These are phyloP conservation scores for Apiotrichum gracile DNA, from an alignment of 1,284 basidiomycete species.

Conservation along the genomic window DNA sequence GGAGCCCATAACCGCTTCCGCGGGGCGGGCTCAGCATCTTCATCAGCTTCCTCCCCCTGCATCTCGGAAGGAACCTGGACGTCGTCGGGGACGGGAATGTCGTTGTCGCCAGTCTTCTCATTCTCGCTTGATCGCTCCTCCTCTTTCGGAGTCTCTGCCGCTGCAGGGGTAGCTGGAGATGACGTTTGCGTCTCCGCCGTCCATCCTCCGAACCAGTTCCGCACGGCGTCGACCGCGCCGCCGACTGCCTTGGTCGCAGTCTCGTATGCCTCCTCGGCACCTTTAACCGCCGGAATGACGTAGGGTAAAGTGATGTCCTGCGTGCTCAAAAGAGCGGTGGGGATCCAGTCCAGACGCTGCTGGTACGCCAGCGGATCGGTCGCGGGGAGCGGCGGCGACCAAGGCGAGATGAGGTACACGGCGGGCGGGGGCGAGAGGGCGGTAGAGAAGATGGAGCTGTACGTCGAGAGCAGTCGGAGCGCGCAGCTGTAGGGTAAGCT, in stretches of 20 bases:
- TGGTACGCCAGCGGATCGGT: constrained; percentile 34
- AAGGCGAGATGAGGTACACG: constrained; percentile 39
- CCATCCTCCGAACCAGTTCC: constrained; percentile 10
- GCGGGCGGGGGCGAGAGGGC: constrained; percentile 27
- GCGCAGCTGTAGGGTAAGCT: constrained; percentile 26
- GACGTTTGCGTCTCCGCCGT: not conserved
- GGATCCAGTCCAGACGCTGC: constrained; percentile 41
- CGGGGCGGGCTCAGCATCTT: not conserved
- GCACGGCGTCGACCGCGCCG: constrained; percentile 3
- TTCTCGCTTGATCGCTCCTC: not conserved
- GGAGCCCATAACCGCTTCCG: constrained; percentile 17
- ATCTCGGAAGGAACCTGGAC: not conserved
- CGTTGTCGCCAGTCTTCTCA: not conserved
- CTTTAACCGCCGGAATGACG: constrained; percentile 11
- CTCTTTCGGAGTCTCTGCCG: not conserved
- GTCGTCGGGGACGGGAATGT: constrained; percentile 1
- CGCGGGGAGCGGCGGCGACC: constrained; percentile 35
- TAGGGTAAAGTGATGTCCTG: constrained; percentile 28
- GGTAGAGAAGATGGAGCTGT: constrained; percentile 24
- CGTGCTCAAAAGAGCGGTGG: constrained; percentile 32
- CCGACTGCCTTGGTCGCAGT: constrained; percentile 10
- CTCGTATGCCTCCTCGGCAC: constrained; percentile 6
- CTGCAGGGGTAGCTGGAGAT: not conserved
- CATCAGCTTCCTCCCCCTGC: not conserved
- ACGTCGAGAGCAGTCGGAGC: constrained; percentile 31